Percentiles rank a stretch among this genome's conserved stretches.
Evolutionary conservation across 768 basidiomycete genomes (phyloP).

Genomic region (Leccinum barrowsii): DNA sequence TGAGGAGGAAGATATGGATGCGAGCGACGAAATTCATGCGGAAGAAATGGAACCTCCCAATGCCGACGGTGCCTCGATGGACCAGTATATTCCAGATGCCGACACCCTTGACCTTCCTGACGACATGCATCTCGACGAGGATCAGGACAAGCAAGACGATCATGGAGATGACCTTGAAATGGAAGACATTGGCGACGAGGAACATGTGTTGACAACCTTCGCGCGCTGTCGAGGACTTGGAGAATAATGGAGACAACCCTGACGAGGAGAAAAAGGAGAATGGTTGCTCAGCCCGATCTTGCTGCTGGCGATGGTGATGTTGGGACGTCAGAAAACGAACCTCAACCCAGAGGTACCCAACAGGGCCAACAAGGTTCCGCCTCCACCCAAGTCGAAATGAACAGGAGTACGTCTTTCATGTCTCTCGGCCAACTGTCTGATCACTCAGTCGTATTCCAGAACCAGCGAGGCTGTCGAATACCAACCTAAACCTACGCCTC

Average conservation of each 20-base stretch:
- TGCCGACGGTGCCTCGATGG: conserved; percentile 62
- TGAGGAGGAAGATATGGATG: conserved; percentile 22
- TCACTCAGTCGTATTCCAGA: conserved; percentile 7
- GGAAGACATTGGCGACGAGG: conserved; percentile 38
- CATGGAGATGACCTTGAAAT: conserved; percentile 25
- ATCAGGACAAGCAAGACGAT: conserved; percentile 27
- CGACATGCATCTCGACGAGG: conserved; percentile 61
- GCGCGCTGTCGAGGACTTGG: conserved; percentile 12
- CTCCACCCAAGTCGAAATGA: conserved; percentile 12
- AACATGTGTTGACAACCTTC: conserved; percentile 13
- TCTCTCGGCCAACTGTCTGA: not conserved
- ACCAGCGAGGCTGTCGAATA: conserved; percentile 7
- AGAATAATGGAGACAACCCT: conserved; percentile 24
- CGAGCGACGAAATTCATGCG: conserved; percentile 34
- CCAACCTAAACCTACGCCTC: conserved; percentile 2
- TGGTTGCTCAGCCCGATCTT: conserved; percentile 37
- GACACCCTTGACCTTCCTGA: conserved; percentile 89
- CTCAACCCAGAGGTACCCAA: conserved; percentile 16
- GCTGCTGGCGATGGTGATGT: conserved; percentile 24
- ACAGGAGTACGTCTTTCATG: conserved; percentile 12
- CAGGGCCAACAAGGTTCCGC: conserved; percentile 21
- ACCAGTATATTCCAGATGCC: conserved; percentile 74
- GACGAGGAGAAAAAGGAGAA: conserved; percentile 29
- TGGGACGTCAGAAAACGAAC: conserved; percentile 14
- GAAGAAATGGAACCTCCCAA: conserved; percentile 44